These are phyloP conservation scores for Eimeria falciformis DNA, from an alignment of 169 alveolate species.

Conservation along the genomic window DNA sequence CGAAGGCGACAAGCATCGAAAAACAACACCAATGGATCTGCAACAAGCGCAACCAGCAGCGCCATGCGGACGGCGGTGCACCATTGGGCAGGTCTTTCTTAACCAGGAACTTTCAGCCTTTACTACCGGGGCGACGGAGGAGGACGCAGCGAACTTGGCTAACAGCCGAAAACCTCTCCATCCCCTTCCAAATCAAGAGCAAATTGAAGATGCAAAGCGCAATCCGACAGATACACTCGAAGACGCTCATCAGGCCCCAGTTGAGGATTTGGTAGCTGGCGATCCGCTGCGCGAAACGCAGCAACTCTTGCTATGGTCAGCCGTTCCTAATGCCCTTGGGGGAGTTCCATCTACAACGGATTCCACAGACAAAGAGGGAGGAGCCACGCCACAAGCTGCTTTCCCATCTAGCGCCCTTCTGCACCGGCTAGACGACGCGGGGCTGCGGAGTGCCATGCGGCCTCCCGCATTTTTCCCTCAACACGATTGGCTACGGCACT, in stretches of 20 bases:
- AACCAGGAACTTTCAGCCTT: neutral
- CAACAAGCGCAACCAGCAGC: too few species aligned
- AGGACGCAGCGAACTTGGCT: neutral
- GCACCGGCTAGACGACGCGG: slow-evolving; percentile 11
- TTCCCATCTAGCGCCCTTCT: slow-evolving; percentile 30
- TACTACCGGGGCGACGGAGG: neutral
- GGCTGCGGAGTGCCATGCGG: slow-evolving; percentile 33
- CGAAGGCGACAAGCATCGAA: too few species aligned
- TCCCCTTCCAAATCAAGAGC: neutral
- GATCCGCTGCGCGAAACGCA: neutral
- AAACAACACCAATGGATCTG: too few species aligned
- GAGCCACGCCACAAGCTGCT: neutral
- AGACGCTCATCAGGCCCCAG: neutral
- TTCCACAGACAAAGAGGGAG: neutral
- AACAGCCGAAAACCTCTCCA: neutral
- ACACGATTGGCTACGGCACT: slow-evolving; percentile 11
- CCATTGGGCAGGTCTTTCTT: neutral
- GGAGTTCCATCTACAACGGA: neutral
- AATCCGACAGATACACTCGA: neutral
- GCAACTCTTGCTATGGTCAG: slow-evolving; percentile 37
- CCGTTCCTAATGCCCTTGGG: neutral
- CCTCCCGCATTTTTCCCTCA: neutral
- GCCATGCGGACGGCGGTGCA: slow-evolving; percentile 4
- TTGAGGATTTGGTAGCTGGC: too few species aligned
- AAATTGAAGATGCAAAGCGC: neutral